phyloP scores from a whole-genome alignment of 345 rosid species.

The Melastoma malabathricum region DNA sequence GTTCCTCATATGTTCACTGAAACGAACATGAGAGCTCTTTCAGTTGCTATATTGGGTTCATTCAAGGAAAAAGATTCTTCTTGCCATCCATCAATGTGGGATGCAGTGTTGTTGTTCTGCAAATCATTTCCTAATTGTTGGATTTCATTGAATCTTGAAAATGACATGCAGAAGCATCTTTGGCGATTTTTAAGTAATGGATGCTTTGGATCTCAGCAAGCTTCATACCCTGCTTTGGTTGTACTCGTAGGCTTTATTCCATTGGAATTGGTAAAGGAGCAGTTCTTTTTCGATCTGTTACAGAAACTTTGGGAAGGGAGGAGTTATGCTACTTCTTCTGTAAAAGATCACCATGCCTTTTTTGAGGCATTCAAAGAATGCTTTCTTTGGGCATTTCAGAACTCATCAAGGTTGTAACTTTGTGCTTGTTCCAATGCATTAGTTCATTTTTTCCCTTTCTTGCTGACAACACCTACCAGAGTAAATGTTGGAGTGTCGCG shows the following conservation, averaged over 20 bases:
- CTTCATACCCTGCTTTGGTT: conserved; percentile 84
- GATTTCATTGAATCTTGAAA: conserved; percentile 51
- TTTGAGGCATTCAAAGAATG: conserved; percentile 66
- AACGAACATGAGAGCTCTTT: conserved; percentile 46
- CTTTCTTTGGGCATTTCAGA: conserved; percentile 67
- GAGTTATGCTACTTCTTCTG: conserved; percentile 36
- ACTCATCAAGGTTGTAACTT: conserved; percentile 46
- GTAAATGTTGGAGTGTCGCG: background rate
- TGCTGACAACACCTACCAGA: background rate
- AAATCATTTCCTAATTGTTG: conserved; percentile 74
- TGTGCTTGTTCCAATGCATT: background rate
- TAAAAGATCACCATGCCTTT: conserved; percentile 37
- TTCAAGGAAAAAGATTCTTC: conserved; percentile 77
- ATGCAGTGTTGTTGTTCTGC: conserved; percentile 56
- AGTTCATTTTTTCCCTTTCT: no score
- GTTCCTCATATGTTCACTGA: conserved; percentile 59
- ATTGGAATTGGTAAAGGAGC: conserved; percentile 42
- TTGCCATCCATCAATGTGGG: conserved; percentile 96
- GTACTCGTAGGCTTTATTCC: conserved; percentile 61
- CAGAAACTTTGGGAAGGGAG: conserved; percentile 75
- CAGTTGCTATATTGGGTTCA: conserved; percentile 63
- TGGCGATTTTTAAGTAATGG: conserved; percentile 81
- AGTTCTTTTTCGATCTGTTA: conserved; percentile 59
- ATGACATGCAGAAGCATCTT: conserved; percentile 40
- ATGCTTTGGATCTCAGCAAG: conserved; percentile 77